Base-by-base conservation (phyloP, 2,329 filamentous ascomycete genomes). In the Scedosporium apiospermum region DNA sequence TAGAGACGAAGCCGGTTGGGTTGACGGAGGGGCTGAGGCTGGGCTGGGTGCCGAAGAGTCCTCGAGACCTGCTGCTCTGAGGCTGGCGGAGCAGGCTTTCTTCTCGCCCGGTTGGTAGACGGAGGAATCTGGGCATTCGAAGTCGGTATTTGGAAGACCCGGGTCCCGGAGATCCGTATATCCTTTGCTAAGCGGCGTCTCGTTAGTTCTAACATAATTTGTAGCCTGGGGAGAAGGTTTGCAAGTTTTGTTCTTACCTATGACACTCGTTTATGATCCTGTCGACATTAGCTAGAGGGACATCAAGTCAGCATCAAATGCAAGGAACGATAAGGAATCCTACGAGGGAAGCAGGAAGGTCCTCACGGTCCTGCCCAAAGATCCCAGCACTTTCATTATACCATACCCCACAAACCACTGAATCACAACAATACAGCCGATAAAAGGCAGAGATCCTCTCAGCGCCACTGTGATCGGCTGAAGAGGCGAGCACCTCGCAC, bases 391-490 rank as follows among this genome's bases (percentile, higher is more conserved):
- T 51, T 1, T 14, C 23, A 10, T 57, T 59, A 34, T 64, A 63
- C 7, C 59, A 64, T 14, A 66, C 65, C 7, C 65, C 63, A 34
- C 64, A 66, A 9, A 63, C 62, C 21, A 59, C 62, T 4, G 65
- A 66, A 42, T 65, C 61, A 18, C 65, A 66, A 21, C 65, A 66
- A 41, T 66, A 66, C 14, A 66, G 59, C n/a, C 63, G 58, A 1
- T 27, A 27, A 26, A 65, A 42, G 3, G 26, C 30, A 6, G 46
- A 26, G 23, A 23, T 26, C 3, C 30, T 46, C 59, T 27, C n/a
- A 23, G 41, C 21, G 18, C 6, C 30, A 21, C 51, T 26, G 2
- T 2, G 5, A 6, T 23, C 53, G 12, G 23, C 61, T 3, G 16
- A 55, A 7, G 18, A 34, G 53, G 41, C 38, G 18, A 65, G 57